Percentiles rank a stretch among this genome's conserved stretches.
phyloP scores from a whole-genome alignment of 1,284 basidiomycete genomes.

The Psilocybe mexicana region DNA sequence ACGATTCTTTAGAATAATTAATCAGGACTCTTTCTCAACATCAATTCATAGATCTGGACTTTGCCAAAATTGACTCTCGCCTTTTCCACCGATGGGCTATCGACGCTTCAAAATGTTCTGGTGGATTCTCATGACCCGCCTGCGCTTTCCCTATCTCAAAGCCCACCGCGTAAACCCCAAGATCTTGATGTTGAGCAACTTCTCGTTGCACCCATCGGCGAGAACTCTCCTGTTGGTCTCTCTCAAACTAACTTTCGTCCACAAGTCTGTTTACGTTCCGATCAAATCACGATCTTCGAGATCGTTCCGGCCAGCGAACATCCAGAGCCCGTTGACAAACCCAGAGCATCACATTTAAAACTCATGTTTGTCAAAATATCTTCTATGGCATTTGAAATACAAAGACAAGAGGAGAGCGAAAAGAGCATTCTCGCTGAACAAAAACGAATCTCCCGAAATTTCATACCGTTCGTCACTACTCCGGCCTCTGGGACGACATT shows the following conservation, averaged over 20 bases:
- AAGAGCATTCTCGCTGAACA: constrained; percentile 67
- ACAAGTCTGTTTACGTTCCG: constrained; percentile 78
- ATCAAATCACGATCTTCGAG: constrained; percentile 82
- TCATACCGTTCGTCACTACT: constrained; percentile 71
- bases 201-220: constrained; percentile 66
- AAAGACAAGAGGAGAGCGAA: constrained; percentile 55
- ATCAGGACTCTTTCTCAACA: background rate
- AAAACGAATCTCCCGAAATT: constrained; percentile 61
- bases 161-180: constrained; percentile 67
- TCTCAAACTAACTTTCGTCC: background rate
- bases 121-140: constrained; percentile 63
- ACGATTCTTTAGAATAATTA: constrained; percentile 11
- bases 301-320: constrained; percentile 49
- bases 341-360: constrained; percentile 52
- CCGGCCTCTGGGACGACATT: constrained; percentile 51
- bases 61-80: constrained; percentile 77
- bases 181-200: constrained; percentile 76
- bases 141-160: constrained; percentile 61
- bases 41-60: constrained; percentile 65
- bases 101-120: constrained; percentile 62
- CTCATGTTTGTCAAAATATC: constrained; percentile 79
- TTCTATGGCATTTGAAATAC: constrained; percentile 67
- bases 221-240: constrained; percentile 43
- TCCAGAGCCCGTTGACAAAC: constrained; percentile 36
- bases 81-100: constrained; percentile 64